Base-by-base conservation (phyloP, 2,329 filamentous ascomycete species). In the Aspergillus viridinutans region DNA sequence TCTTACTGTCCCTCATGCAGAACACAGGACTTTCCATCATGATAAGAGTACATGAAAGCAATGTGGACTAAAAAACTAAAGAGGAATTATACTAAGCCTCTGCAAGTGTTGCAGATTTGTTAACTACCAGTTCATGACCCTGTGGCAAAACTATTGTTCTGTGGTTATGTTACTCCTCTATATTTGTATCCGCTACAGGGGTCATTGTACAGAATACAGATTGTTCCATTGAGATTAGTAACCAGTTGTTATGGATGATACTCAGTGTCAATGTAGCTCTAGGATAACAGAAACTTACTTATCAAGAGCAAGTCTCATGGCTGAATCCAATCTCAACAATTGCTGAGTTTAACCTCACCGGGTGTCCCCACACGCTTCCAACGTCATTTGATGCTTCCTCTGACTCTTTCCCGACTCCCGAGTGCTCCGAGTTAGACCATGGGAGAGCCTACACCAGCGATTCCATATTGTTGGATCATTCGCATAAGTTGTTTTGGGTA, bases 341-440 rank as follows among this genome's bases (percentile, higher is more conserved):
- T 28, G 55, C 59, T 1, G 45, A 54, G 7, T 67, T 66, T 20
- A 42, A 50, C 20, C 61, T 64, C 20, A 58, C 40, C 17, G 55
- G 53, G 8, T 63, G 64, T 58, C 60, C 64, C 25, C 54, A 64
- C 17, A 61, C 56, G 21, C 12, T 47, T 17, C 43, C 43, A 47
- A 25, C 43, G 20, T 47, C 43, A 47, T 26, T 47, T 23, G 23
- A 47, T 47, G 43, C 12, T 47, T 17, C 14, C n/a, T 14, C 20
- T 14, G 21, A 23, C 12, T 47, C 23, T 47, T n/a, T n/a, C n/a
- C n/a, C n/a, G n/a, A n/a, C n/a, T 47, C 21, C 6, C n/a, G 20
- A 47, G 32, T 17, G 12, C 32, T 35, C 14, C 6, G 12, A 17
- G 2, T 17, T 35, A 12, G 32, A 35, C 32, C 32, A 35, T 12